Evolutionary conservation across 2,329 filamentous ascomycete genomes (phyloP).

Genomic region (Trichoderma koningii): DNA sequence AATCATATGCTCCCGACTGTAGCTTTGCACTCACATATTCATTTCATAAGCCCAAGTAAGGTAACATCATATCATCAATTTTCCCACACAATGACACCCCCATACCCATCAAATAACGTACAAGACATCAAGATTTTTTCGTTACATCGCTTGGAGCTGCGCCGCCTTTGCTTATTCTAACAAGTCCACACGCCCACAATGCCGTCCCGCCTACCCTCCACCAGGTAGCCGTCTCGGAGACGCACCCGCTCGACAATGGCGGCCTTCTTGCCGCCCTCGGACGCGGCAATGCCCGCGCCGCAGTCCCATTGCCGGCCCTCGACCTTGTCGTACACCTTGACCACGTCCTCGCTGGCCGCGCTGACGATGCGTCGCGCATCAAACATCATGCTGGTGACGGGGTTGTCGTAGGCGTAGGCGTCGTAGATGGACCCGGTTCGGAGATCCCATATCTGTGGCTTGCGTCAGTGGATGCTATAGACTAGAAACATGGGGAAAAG

Average conservation of each 20-base stretch:
- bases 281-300: conserved; percentile 74
- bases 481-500: background rate
- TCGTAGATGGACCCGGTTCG: conserved; percentile 94
- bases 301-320: conserved; percentile 97
- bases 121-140: conserved; percentile 9
- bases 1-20: no score
- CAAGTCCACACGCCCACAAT: conserved; percentile 90
- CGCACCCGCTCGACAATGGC: conserved; percentile 81
- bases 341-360: conserved; percentile 87
- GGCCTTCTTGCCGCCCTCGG: conserved; percentile 64
- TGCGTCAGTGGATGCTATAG: background rate
- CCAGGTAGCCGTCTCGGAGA: conserved; percentile 89
- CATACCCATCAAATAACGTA: conserved; percentile 10
- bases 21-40: background rate
- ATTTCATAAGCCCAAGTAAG: background rate
- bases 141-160: conserved; percentile 23
- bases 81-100: background rate
- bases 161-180: conserved; percentile 36
- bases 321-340: conserved; percentile 97
- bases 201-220: conserved; percentile 87
- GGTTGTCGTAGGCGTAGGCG: conserved; percentile 90
- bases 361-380: conserved; percentile 85
- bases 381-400: conserved; percentile 97
- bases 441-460: conserved; percentile 89
- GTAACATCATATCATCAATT: background rate